Evolutionary conservation across 2,329 filamentous ascomycete species (phyloP), one percentile per base, ranked within the genome.

Genomic region (Trichothecium sympodiale): DNA sequence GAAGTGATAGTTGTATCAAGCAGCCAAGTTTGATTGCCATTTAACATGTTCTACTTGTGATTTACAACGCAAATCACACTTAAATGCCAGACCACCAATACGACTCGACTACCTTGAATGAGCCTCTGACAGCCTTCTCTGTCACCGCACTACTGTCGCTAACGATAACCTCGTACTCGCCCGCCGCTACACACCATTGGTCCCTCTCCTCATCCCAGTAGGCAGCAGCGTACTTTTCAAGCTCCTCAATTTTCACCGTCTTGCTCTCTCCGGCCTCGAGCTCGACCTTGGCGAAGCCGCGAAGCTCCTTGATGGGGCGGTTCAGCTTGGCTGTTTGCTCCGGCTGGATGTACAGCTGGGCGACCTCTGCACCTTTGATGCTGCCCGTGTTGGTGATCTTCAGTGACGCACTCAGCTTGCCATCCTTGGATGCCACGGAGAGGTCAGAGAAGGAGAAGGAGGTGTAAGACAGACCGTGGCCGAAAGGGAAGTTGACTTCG

Each of bases 391-490:
- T 86, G 31, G 62, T 67, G 3, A 86, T 54, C 0, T 60, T 64
- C 4, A 77, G 57, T 0, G 59, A 61, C 3, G 73, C 68, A 3
- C 59, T 51, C 3, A 68, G 49, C 38, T 71, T 63, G 39, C 61
- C 65, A 15, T 74, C 62, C 1, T 45, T 43, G n/a, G 64, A 60
- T 1, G 56, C 51, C 15, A 74, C 62, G 2, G 53, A 52, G 9
- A 79, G 59, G 29, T 69, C 60, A 2, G 64, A 69, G 44, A 71
- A 68, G 8, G 54, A 46, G 52, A 89, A 89, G 0, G 62, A 74
- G 0, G 83, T 87, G 57, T 88, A 91, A 13, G 79, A 83, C 2
- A 91, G 65, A 2, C 85, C 85, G 49, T 86, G 78, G 10, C 84
- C 84, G 52, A 93, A 93, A 38, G 80, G 70, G 57, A 88, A 91